Evolutionary conservation across 176 grass and related monocot genomes (phyloP).

Genomic region (Cenchrus americanus): DNA sequence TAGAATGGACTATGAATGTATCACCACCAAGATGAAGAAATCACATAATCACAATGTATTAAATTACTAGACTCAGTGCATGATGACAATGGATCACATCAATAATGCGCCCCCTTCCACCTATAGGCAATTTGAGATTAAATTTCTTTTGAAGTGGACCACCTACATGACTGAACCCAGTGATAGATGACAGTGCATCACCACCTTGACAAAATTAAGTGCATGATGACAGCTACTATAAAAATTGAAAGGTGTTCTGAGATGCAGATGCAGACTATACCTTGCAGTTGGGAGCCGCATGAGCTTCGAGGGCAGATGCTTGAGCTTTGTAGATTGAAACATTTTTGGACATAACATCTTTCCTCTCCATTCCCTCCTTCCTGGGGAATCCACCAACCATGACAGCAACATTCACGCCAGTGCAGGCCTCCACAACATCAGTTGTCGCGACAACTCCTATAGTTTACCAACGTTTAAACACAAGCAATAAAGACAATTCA

Average conservation of each 20-base stretch:
- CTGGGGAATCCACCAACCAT: conserved; percentile 99
- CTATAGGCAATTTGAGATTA: neutral
- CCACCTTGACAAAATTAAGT: neutral
- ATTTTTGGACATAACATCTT: conserved; percentile 99
- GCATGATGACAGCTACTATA: neutral
- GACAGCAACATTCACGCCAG: conserved; percentile 89
- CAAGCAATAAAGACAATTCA: conserved; percentile 3
- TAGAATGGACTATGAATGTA: neutral
- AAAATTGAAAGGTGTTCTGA: neutral
- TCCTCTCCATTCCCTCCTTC: conserved; percentile 99
- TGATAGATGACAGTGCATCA: conserved; percentile 4
- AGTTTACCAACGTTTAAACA: conserved; percentile 36
- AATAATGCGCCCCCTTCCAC: neutral
- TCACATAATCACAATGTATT: neutral
- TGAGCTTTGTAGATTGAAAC: conserved; percentile 98
- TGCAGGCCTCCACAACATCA: conserved; percentile 90
- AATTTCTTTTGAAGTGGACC: neutral
- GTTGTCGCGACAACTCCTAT: conserved; percentile 96
- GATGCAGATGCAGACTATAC: conserved; percentile 25
- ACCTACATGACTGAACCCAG: neutral
- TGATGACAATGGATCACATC: neutral
- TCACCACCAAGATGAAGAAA: neutral
- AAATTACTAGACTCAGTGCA: conserved; percentile 1
- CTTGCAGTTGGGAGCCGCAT: conserved; percentile 94
- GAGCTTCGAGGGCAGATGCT: conserved; percentile 86